Percentiles rank a stretch among this genome's conserved stretches.
These are phyloP conservation scores for Pythium sp. DNA, from an alignment of 352 stramenopile genomes.

Conservation along the genomic window DNA sequence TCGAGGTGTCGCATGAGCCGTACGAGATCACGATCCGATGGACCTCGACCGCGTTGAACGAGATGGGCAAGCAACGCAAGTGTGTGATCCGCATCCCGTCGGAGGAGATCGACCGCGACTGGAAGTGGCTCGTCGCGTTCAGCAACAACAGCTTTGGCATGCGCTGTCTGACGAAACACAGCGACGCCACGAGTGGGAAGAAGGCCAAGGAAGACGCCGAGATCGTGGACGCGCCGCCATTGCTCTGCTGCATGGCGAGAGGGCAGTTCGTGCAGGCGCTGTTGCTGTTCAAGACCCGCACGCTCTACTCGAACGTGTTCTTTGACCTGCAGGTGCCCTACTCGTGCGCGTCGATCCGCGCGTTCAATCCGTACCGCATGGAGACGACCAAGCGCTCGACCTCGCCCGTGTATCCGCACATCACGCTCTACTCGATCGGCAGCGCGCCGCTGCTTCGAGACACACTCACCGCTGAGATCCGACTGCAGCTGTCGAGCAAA, in stretches of 20 bases:
- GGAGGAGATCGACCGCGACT: constrained; percentile 48
- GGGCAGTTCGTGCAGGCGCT: constrained; percentile 78
- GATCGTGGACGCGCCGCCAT: constrained; percentile 17
- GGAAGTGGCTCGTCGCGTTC: constrained; percentile 62
- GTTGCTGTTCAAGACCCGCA: constrained; percentile 59
- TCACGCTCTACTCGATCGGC: constrained; percentile 54
- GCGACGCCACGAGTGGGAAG: not conserved
- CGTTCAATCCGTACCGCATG: constrained; percentile 78
- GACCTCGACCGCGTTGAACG: constrained; percentile 3
- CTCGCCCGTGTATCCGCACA: constrained; percentile 71
- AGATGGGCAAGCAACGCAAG: constrained; percentile 10
- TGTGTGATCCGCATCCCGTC: constrained; percentile 45
- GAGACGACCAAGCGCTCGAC: constrained; percentile 38
- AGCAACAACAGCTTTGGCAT: constrained; percentile 55
- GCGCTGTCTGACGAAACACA: constrained; percentile 29
- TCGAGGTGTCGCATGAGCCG: constrained; percentile 9
- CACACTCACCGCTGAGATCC: constrained; percentile 27
- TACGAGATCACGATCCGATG: constrained; percentile 20
- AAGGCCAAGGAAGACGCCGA: constrained; percentile 2
- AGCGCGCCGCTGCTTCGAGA: constrained; percentile 54
- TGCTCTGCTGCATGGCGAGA: constrained; percentile 63
- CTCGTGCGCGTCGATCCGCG: constrained; percentile 63
- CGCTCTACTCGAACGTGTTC: constrained; percentile 79
- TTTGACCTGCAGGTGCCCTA: constrained; percentile 83
- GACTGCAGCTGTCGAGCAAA: constrained; percentile 42